Evolutionary conservation across 208 protist genomes (phyloP), one percentile per base, ranked within the genome.

Genomic region (Phytomonas francai): DNA sequence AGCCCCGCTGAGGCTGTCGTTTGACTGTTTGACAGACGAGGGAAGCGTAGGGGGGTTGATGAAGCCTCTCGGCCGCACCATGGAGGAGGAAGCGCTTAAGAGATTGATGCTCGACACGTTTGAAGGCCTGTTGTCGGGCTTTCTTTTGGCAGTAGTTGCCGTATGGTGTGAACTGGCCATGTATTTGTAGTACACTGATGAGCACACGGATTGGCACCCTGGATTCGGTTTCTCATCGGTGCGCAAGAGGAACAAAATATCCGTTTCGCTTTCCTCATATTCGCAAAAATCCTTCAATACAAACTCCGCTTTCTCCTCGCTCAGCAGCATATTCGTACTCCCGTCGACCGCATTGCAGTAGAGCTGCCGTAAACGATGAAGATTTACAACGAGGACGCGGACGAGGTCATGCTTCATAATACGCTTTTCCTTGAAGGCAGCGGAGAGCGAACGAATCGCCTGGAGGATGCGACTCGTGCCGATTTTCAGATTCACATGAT

Each of bases 211-310:
- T 9, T 39, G 34, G 34, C 6, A 9, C 34, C 34, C 34, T 39
- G 34, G 34, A 39, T 39, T 3, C 3, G 34, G 34, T 9, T 39
- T 9, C 9, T 3, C 9, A 9, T 9, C 34, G 9, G 3, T 9
- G 9, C 34, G 34, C 34, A 39, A 9, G 34, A 39, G 9, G 34
- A 39, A 39, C 34, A 39, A 39, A 30, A 89, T 79, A 36, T 81
- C 75, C 59, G 79, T 39, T 67, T 88, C 86, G 56, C 71, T 85
- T 63, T 78, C 78, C 49, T 80, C 69, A 71, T 93, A 95, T 77
- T 95, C 90, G 70, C 90, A 95, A 63, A 85, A 93, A 68, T 89
- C 73, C 27, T 78, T 65, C 30, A 95, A 78, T 3, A 95, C 73
- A 30, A 71, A 51, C 49, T 78, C 63, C 6, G 85, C 76, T 63